Evolutionary conservation across 176 grass and related monocot species (phyloP).

Genomic region (Juncus inflexus): DNA sequence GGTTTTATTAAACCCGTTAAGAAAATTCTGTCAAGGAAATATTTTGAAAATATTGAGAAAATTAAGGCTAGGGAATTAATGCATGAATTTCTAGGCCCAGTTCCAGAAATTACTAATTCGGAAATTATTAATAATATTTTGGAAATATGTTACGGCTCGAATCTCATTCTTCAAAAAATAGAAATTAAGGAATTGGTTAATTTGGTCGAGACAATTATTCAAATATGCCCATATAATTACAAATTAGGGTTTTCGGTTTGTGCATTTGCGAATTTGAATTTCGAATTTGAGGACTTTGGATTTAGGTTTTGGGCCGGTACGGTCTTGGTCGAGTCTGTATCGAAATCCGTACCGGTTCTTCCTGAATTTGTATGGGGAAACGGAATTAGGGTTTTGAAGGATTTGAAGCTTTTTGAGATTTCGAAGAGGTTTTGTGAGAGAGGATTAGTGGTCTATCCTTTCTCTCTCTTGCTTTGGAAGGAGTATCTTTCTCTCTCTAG

Average conservation of each 20-base stretch:
- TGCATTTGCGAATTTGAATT: slow-evolving; percentile 36
- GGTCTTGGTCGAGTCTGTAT: slow-evolving; percentile 69
- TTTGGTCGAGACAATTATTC: slow-evolving; percentile 77
- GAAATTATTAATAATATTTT: slow-evolving; percentile 71
- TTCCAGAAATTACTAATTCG: slow-evolving; percentile 37
- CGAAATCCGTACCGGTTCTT: slow-evolving; percentile 59
- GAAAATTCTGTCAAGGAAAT: slow-evolving; percentile 68
- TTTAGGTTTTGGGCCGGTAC: slow-evolving; percentile 68
- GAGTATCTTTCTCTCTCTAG: slow-evolving; percentile 46
- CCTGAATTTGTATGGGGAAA: slow-evolving; percentile 81
- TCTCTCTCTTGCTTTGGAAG: slow-evolving; percentile 76
- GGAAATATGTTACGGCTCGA: slow-evolving; percentile 57
- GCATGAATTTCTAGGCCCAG: slow-evolving; percentile 65
- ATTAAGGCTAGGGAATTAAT: slow-evolving; percentile 62
- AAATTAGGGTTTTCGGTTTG: slow-evolving; percentile 63
- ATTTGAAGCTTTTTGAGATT: slow-evolving; percentile 39
- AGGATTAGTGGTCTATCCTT: slow-evolving; percentile 83
- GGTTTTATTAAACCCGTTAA: slow-evolving; percentile 24
- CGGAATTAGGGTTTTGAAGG: slow-evolving; percentile 52
- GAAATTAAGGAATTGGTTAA: slow-evolving; percentile 56
- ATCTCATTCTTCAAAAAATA: slow-evolving; percentile 46
- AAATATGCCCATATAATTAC: slow-evolving; percentile 79
- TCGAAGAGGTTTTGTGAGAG: slow-evolving; percentile 75
- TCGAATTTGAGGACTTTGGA: slow-evolving; percentile 24
- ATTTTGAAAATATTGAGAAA: slow-evolving; percentile 68